Percentiles rank a stretch among this genome's conserved stretches.
phyloP scores from a whole-genome alignment of 805 yeast species.

The Candida multigemmis region DNA sequence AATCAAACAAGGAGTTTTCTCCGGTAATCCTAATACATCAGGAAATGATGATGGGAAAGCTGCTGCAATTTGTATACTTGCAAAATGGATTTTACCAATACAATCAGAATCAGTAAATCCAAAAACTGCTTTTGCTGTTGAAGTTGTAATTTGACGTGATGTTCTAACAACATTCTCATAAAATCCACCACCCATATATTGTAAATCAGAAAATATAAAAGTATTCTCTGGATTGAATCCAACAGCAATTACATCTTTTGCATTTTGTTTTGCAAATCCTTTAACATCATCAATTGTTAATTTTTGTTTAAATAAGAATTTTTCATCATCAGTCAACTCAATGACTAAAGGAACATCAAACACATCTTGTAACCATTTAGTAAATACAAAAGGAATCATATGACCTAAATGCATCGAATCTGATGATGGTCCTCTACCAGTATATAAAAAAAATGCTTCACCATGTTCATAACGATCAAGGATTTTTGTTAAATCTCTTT shows the following conservation, averaged over 20 bases:
- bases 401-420: slow-evolving; percentile 96
- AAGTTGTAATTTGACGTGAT: slow-evolving; percentile 89
- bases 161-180: slow-evolving; percentile 91
- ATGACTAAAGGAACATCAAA: slow-evolving; percentile 93
- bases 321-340: slow-evolving; percentile 95
- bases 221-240: slow-evolving; percentile 95
- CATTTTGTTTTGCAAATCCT: slow-evolving; percentile 69
- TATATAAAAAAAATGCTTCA: slow-evolving; percentile 88
- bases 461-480: slow-evolving; percentile 89
- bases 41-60: slow-evolving; percentile 97
- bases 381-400: slow-evolving; percentile 89
- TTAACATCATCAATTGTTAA: slow-evolving; percentile 85
- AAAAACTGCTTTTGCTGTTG: slow-evolving; percentile 95
- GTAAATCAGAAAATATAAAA: slow-evolving; percentile 86
- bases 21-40: slow-evolving; percentile 75
- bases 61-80: slow-evolving; percentile 91
- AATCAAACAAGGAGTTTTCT: slow-evolving; percentile 90
- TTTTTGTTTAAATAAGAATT: slow-evolving; percentile 87
- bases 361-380: slow-evolving; percentile 97
- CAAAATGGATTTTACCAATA: slow-evolving; percentile 92
- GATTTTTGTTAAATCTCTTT: slow-evolving; percentile 72
- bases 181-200: slow-evolving; percentile 88
- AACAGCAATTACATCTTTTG: slow-evolving; percentile 86
- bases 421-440: slow-evolving; percentile 95
- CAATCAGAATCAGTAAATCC: slow-evolving; percentile 93